Base-by-base conservation (phyloP, 495 filamentous ascomycete species). In the Sabuloglossum arenarium region DNA sequence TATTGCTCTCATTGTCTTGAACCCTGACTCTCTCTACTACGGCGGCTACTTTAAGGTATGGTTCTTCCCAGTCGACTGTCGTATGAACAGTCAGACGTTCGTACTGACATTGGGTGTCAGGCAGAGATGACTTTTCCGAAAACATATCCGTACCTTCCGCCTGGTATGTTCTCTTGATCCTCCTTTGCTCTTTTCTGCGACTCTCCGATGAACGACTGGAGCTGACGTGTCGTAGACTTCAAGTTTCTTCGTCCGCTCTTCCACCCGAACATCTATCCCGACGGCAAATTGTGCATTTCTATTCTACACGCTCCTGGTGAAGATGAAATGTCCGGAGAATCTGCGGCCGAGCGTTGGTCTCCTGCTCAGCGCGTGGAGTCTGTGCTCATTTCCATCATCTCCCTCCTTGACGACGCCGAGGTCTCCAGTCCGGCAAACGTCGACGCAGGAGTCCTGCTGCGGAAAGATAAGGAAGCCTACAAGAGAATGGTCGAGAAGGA, bases 401-500 rank as follows among this genome's bases (percentile, higher is more conserved):
- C 88, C n/a, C 79, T 98, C 0, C 80, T 98, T 45, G 91, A 98
- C 64, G 84, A 93, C 64, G 86, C 91, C 16, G 91, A 98, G 65
- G 84, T 90, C 60, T 85, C 79, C 57, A 94, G 86, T 5, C 87
- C 91, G 0, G 91, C 91, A 56, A 97, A 98, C 62, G 91, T 97
- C 52, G 90, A 97, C 62, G 91, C 91, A 11, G 78, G 84, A 28
- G 83, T 95, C 12, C 76, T 89, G 75, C 77, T 94, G 52, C 79
- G 91, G 55, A 85, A 86, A 56, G 65, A 83, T 24, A 77, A 78
- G 3, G 71, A 73, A 6, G 61, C 65, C 27, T 98, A 88, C 70
- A 82, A 85, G 65, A 65, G 70, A 51, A 75, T 71, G 59, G 89
- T 90, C 3, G 71, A 70, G 55, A 73, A 75, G 32, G 78, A 85